Base-by-base conservation (phyloP, 2,329 filamentous ascomycete genomes). In the Cytospora schulzeri region DNA sequence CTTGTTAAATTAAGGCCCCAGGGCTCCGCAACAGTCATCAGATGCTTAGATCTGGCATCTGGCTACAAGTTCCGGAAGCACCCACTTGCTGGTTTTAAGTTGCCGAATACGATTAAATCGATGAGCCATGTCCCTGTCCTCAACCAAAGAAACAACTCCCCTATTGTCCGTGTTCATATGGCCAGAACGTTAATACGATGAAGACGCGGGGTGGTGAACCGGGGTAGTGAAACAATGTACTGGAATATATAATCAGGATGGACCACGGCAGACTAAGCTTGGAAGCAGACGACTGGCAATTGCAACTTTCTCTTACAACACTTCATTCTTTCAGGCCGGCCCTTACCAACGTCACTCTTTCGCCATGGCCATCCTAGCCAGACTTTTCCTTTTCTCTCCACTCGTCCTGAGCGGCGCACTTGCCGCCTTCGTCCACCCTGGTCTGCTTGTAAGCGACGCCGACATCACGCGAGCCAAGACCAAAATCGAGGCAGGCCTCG, bases 371-470 rank as follows among this genome's bases (percentile, higher is more conserved):
- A 62, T 50, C 19, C 4, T 62, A 28, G 38, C 24, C 9, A 38
- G 19, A 7, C 45, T 54, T 35, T 56, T 62, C 1, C 29, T 62
- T 19, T 12, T 45, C 19, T 53, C 19, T 50, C 55, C 38, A 3
- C 17, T 62, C 38, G 22, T 50, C 1, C 38, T 56, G 22, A 54
- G 29, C 33, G 33, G 14, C n/a, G 52, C 52, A 29, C 55, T 54
- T n/a, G 52, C 45, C 4, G 60, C 52, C 50, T 31, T 67, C 51
- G 50, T 55, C 26, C 65, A 67, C 19, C 65, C 65, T 4, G 63
- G 65, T 4, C 58, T 67, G 28, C 59, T 67, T n/a, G 58, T 57
- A 12, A 60, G 54, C 19, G 56, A 61, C 1, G 31, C 57, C 22
- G 59, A 65, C 51, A 6, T 67, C 38, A 41, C 33, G 15, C 58